Percentiles rank a stretch among this genome's conserved stretches.
Evolutionary conservation across 805 yeast genomes (phyloP).

Genomic region (Tetrapisispora phaffii): DNA sequence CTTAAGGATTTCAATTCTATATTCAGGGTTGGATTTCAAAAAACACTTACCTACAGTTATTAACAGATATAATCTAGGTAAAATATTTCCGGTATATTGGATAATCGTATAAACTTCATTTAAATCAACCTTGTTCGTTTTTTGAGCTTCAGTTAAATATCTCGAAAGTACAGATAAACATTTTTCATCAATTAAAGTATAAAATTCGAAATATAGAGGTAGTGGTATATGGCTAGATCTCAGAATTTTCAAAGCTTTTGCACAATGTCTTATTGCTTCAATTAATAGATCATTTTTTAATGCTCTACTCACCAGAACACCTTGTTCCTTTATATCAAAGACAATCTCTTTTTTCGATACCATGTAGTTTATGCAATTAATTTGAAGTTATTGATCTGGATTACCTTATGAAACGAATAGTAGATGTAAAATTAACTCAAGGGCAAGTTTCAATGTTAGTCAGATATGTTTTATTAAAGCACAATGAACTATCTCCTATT

Average conservation of each 20-base stretch:
- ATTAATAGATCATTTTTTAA: conserved; percentile 60
- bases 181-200: conserved; percentile 66
- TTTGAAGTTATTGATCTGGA: background rate
- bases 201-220: conserved; percentile 86
- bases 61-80: conserved; percentile 90
- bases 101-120: conserved; percentile 90
- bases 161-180: conserved; percentile 59
- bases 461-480: too few species aligned
- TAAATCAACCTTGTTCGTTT: conserved; percentile 48
- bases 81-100: conserved; percentile 87
- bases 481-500: too few species aligned
- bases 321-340: conserved; percentile 52
- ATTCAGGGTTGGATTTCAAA: conserved; percentile 68
- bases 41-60: conserved; percentile 89
- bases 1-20: conserved; percentile 75
- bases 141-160: conserved; percentile 58
- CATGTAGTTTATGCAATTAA: background rate
- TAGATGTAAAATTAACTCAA: too few species aligned
- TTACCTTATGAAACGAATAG: too few species aligned
- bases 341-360: background rate
- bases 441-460: too few species aligned
- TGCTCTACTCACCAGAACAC: conserved; percentile 64
- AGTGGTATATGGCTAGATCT: conserved; percentile 70
- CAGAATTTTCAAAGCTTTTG: conserved; percentile 70
- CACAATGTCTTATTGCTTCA: conserved; percentile 82